Evolutionary conservation across 2,329 filamentous ascomycete genomes (phyloP), one percentile per base, ranked within the genome.

Genomic region (Penicillium sp.): DNA sequence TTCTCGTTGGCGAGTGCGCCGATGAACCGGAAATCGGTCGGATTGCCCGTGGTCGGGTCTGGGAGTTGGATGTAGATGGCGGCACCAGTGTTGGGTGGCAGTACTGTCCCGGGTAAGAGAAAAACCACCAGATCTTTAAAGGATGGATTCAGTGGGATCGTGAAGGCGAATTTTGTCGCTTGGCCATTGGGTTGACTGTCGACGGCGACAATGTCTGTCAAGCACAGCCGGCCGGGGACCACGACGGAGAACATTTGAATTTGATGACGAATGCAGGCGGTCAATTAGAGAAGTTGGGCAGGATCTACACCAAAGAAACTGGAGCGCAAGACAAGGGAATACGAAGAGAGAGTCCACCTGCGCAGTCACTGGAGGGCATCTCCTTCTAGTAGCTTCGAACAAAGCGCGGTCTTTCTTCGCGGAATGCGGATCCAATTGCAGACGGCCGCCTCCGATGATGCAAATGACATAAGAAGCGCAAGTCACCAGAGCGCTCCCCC

Each of bases 1-100:
- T 96, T 96, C 48, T 90, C 89, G 33, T 87, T 84, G 1, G 88
- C 90, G 47, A 98, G 84, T 42, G 85, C 93, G 53, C 94, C 93
- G 4, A 97, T 82, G 60, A 98, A 88, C 51, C 79, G 83, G 73
- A 95, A 95, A 40, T 84, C 80, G 1, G 78, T 68, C 49, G 51
- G 59, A 39, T 38, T 50, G 49, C 41, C 57, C 34, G 46, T 62
- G 50, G 32, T 48, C n/a, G 56, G 69, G 33, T 73, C 74, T 1
- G 82, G 80, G n/a, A 85, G 73, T 55, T 90, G 85, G 41, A 95
- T 80, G 72, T 96, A 97, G 54, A 98, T 91, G 40, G 90, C 88
- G 11, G 90, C 93, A 4, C 89, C 91, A 18, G 86, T 86, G 57
- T 82, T 80, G 4, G 79, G 75, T 0, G 90, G 90, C 0, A 98